Evolutionary conservation across 1,284 basidiomycete species (phyloP).

Genomic region (Boletus albobrunnescens): DNA sequence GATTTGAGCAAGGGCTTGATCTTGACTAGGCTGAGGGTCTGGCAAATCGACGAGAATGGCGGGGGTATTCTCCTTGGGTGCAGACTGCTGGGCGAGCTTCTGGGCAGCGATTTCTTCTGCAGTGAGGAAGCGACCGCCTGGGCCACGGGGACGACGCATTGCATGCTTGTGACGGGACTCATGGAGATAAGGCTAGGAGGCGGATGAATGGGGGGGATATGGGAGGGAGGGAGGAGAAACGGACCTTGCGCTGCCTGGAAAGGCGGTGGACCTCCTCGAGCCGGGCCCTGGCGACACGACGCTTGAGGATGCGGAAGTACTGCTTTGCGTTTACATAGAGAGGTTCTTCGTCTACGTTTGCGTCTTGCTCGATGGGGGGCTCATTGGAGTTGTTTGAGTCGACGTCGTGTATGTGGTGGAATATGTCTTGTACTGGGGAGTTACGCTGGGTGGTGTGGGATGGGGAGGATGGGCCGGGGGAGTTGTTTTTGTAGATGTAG

Average conservation of each 20-base stretch:
- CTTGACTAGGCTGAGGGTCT: constrained; percentile 9
- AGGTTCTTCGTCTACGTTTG: constrained; percentile 80
- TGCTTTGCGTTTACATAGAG: constrained; percentile 98
- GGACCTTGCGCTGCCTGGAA: constrained; percentile 86
- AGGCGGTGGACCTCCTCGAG: constrained; percentile 90
- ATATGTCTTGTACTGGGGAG: constrained; percentile 31
- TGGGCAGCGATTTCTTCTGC: constrained; percentile 88
- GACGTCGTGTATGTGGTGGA: constrained; percentile 32
- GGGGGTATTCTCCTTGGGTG: constrained; percentile 18
- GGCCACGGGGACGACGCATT: constrained; percentile 92
- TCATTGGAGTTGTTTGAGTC: constrained; percentile 16
- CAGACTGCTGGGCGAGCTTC: constrained; percentile 41
- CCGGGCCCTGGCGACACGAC: constrained; percentile 81
- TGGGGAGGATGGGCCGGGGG: constrained; percentile 28
- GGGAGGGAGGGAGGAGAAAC: constrained; percentile 14
- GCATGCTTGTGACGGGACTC: constrained; percentile 98
- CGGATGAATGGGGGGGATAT: constrained; percentile 1
- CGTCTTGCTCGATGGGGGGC: constrained; percentile 20
- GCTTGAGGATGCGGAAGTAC: constrained; percentile 93
- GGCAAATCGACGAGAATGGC: constrained; percentile 11
- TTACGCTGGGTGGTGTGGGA: constrained; percentile 15
- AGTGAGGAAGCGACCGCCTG: constrained; percentile 94
- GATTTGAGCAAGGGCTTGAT: constrained; percentile 6
- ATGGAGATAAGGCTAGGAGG: constrained; percentile 84
- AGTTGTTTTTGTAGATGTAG: constrained; percentile 31